Evolutionary conservation across 305 asterid genomes (phyloP).

Genomic region (Solanum chacoense): DNA sequence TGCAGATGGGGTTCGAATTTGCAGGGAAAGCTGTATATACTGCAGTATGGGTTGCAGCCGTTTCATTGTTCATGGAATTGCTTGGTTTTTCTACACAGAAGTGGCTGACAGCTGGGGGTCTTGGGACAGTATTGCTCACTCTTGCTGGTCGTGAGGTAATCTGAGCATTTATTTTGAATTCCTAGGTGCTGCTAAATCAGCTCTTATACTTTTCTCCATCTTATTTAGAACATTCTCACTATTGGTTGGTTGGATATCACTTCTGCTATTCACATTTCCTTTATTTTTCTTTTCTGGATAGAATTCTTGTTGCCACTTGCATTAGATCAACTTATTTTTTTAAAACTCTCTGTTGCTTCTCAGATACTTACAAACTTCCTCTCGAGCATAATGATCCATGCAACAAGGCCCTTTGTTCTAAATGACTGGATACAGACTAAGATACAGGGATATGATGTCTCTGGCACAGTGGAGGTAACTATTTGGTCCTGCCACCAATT

Average conservation of each 20-base stretch:
- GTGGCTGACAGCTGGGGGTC: conserved; percentile 98
- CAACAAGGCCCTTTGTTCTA: conserved; percentile 85
- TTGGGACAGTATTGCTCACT: conserved; percentile 89
- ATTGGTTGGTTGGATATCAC: conserved; percentile 4
- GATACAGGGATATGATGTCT: conserved; percentile 91
- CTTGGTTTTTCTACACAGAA: conserved; percentile 94
- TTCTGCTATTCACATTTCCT: not conserved
- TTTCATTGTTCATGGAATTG: conserved; percentile 91
- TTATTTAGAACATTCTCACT: not conserved
- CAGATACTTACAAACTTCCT: conserved; percentile 96
- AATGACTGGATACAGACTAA: conserved; percentile 93
- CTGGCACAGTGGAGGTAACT: conserved; percentile 97
- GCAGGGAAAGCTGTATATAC: conserved; percentile 75
- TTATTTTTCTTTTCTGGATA: not conserved
- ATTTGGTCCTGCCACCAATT: not conserved
- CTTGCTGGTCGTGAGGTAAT: conserved; percentile 98
- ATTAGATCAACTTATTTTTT: not conserved
- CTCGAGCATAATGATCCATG: conserved; percentile 91
- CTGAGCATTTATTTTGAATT: not conserved
- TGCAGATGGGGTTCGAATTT: conserved; percentile 90
- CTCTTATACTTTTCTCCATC: not conserved
- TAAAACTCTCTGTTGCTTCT: not conserved
- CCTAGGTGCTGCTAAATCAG: not conserved
- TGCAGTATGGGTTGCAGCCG: conserved; percentile 97
- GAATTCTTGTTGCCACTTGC: not conserved